A percentile compares a stretch with the other conserved stretches of the same genome.
Conservation (phyloP, 2,329 filamentous ascomycete genomes). For the Apiospora saccharicola region DNA sequence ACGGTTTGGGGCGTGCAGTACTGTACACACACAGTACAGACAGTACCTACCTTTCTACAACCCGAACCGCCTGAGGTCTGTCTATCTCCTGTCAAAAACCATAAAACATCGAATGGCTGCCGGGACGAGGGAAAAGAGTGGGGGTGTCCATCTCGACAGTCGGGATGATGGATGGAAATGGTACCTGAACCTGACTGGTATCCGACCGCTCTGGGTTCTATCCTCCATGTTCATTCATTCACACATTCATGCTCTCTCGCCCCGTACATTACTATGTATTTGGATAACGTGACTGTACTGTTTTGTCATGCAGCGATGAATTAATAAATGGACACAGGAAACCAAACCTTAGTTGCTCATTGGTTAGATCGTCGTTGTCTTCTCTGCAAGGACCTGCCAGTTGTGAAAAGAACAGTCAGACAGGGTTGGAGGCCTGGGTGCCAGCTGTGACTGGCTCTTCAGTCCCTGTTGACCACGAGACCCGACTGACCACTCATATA, state of each 20-base stretch:
- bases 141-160: constrained; percentile 13
- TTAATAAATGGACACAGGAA: neutral
- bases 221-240: neutral
- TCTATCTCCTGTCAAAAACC: constrained; percentile 18
- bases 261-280: neutral
- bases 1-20: neutral
- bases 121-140: constrained; percentile 13
- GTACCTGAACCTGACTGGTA: neutral
- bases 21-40: neutral
- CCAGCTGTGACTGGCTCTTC: constrained; percentile 11
- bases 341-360: neutral
- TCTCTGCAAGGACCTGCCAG: constrained; percentile 9
- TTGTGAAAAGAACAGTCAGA: neutral
- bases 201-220: neutral
- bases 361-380: constrained; percentile 7
- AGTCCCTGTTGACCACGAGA: constrained; percentile 19
- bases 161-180: neutral
- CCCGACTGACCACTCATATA: constrained; percentile 14
- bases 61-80: neutral
- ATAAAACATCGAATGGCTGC: constrained; percentile 16
- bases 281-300: neutral
- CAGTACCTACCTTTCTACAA: neutral
- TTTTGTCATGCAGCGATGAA: constrained; percentile 1
- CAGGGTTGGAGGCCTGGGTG: neutral
- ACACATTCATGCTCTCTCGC: neutral